Percentiles rank a stretch among this genome's conserved stretches.
phyloP scores from a whole-genome alignment of 495 filamentous ascomycete species.

The Sordaria brevicollis region DNA sequence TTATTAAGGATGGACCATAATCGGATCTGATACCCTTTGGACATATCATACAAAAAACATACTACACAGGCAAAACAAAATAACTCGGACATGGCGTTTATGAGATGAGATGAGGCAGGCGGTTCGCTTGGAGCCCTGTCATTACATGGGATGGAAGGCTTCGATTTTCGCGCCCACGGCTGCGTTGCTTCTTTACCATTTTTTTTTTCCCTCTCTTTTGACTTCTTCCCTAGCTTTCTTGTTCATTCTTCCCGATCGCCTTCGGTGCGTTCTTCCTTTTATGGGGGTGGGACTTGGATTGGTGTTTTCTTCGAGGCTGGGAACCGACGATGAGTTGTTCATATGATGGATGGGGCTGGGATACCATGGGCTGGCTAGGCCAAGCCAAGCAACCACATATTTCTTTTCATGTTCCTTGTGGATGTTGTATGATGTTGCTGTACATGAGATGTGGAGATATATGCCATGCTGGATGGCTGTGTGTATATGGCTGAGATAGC shows the following conservation, averaged over 20 bases:
- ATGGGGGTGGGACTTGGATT: background rate
- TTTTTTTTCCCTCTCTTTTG: too few species aligned
- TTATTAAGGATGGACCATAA: slow-evolving; percentile 19
- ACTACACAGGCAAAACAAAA: background rate
- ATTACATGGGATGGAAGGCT: background rate
- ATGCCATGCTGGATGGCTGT: background rate
- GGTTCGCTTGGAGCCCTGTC: background rate
- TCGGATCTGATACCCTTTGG: background rate
- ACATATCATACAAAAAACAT: background rate
- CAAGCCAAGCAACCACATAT: background rate
- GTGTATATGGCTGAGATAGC: background rate
- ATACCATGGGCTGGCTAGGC: background rate
- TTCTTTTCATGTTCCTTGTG: background rate
- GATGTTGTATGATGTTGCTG: background rate
- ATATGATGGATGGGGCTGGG: background rate
- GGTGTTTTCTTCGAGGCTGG: background rate
- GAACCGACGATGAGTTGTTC: background rate
- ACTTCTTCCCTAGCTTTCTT: too few species aligned
- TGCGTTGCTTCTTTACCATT: slow-evolving; percentile 8
- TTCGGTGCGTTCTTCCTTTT: slow-evolving; percentile 13
- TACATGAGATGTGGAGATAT: background rate
- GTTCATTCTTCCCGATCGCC: slow-evolving; percentile 17
- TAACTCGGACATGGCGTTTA: slow-evolving; percentile 1
- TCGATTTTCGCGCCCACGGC: background rate
- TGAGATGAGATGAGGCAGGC: background rate